phyloP scores from a whole-genome alignment of 257 asterid genomes.

The Petunia secreta region DNA sequence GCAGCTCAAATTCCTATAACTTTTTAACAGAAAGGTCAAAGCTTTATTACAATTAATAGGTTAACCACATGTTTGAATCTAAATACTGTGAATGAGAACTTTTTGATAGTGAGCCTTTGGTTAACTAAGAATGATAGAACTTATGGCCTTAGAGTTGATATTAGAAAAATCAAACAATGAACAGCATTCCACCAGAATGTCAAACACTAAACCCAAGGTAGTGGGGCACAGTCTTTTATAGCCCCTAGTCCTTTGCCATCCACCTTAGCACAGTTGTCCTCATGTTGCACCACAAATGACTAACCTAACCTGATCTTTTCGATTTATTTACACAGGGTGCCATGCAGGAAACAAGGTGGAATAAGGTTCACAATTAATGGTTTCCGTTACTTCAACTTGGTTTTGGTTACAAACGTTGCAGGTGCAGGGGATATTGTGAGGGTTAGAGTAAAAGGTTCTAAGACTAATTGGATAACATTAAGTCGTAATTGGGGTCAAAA shows the following conservation, averaged over 20 bases:
- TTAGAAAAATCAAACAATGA: neutral
- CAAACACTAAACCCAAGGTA: slow-evolving; percentile 38
- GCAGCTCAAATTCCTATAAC: no score
- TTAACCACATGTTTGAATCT: no score
- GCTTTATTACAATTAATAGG: no score
- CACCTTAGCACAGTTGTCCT: neutral
- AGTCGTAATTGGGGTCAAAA: slow-evolving; percentile 95
- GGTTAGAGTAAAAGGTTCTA: slow-evolving; percentile 65
- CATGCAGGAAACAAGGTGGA: slow-evolving; percentile 80
- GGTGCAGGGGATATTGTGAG: slow-evolving; percentile 85
- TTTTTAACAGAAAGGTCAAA: no score
- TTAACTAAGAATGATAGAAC: no score
- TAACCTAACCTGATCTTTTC: neutral
- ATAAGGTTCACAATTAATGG: slow-evolving; percentile 82
- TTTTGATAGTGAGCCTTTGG: no score
- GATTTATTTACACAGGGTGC: slow-evolving; percentile 51
- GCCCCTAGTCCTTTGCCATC: neutral
- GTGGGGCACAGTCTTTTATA: slow-evolving; percentile 33
- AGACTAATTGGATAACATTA: slow-evolving; percentile 70
- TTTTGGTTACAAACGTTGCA: slow-evolving; percentile 74
- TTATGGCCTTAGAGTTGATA: neutral
- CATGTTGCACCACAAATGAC: neutral
- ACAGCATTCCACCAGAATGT: slow-evolving; percentile 25
- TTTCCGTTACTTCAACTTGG: slow-evolving; percentile 73
- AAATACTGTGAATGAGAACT: no score